Percentiles rank a stretch among this genome's conserved stretches.
Evolutionary conservation across 2,329 filamentous ascomycete species (phyloP).

Genomic region (Apiospora kogelbergensis): DNA sequence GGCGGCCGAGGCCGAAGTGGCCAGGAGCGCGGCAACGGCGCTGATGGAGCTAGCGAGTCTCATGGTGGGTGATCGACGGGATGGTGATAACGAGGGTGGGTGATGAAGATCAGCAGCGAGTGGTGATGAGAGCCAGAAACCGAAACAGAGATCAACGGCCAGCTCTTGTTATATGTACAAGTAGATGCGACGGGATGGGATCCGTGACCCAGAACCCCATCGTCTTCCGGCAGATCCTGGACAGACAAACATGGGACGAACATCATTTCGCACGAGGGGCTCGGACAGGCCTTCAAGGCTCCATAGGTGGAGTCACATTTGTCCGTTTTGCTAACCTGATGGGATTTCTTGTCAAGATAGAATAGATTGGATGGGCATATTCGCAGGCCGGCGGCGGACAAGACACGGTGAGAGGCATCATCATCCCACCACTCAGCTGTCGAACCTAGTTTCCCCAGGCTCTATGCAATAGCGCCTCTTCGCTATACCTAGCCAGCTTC

Average conservation of each 20-base stretch:
- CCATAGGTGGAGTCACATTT: conserved; percentile 10
- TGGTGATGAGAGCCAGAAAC: background rate
- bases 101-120: background rate
- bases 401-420: background rate
- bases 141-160: background rate
- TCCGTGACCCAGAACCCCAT: background rate
- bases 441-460: background rate
- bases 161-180: background rate
- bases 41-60: conserved; percentile 12
- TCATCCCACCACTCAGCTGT: background rate
- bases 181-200: too few relatives aligned
- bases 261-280: background rate
- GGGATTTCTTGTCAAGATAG: background rate
- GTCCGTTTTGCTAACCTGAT: background rate
- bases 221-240: background rate
- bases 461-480: background rate
- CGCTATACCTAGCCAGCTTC: background rate
- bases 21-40: conserved; percentile 10
- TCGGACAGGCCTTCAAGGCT: background rate
- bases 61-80: conserved; percentile 8
- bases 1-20: conserved; percentile 18
- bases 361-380: background rate
- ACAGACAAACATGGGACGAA: background rate
- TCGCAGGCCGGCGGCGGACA: background rate
- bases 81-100: background rate